phyloP scores from a whole-genome alignment of 225 moss, liverwort and hornwort genomes.

The Sphagnum tenellum region DNA sequence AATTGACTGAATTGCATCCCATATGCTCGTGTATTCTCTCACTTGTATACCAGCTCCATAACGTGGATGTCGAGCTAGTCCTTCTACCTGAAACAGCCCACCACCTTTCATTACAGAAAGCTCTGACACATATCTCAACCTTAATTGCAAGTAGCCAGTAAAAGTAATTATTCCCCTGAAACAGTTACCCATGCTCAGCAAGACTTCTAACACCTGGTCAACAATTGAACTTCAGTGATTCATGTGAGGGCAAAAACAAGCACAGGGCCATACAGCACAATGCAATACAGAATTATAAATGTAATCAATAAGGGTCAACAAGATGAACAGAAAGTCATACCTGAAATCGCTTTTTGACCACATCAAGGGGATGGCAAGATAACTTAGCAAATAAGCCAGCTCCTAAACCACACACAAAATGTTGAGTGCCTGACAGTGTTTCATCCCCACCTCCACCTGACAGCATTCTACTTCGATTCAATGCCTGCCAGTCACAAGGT shows the following conservation, averaged over 20 bases:
- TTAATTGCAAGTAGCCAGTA: too few species aligned
- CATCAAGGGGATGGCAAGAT: slow-evolving; percentile 89
- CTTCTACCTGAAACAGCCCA: slow-evolving; percentile 50
- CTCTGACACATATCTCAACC: too few species aligned
- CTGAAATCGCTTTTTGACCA: slow-evolving; percentile 90
- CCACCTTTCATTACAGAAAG: too few species aligned
- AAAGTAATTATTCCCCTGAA: too few species aligned
- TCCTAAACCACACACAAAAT: slow-evolving; percentile 61
- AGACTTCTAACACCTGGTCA: too few species aligned
- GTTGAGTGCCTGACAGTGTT: slow-evolving; percentile 32
- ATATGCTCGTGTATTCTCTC: slow-evolving; percentile 54
- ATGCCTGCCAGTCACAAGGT: slow-evolving; percentile 21
- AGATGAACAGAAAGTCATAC: slow-evolving; percentile 9
- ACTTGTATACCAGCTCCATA: slow-evolving; percentile 71
- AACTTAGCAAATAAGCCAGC: slow-evolving; percentile 76
- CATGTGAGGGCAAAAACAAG: too few species aligned
- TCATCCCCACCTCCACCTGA: slow-evolving; percentile 9
- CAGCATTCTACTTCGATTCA: slow-evolving; percentile 13
- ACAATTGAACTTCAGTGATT: too few species aligned
- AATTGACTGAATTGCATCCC: slow-evolving; percentile 59
- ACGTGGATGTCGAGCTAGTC: slow-evolving; percentile 53
- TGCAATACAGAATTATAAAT: too few species aligned
- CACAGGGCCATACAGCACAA: too few species aligned
- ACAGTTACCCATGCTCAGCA: too few species aligned
- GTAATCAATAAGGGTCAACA: too few species aligned